These are phyloP conservation scores for Sporobolomyces phaffii DNA, from an alignment of 768 basidiomycete genomes.

Conservation along the genomic window DNA sequence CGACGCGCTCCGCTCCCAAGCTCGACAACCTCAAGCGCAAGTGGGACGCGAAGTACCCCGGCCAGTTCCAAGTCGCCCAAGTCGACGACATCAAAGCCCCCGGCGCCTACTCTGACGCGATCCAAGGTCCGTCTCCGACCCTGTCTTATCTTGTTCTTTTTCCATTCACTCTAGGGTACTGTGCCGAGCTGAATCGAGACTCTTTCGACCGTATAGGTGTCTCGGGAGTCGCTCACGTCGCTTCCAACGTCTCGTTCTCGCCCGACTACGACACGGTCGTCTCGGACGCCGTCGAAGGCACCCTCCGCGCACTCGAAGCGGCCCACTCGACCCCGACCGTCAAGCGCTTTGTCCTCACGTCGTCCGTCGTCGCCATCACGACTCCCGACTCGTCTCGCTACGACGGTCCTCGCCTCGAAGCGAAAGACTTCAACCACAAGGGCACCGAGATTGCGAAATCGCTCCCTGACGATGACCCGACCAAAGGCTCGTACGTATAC, in stretches of 20 bases:
- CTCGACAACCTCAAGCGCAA: slow-evolving; percentile 1
- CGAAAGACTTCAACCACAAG: slow-evolving; percentile 5
- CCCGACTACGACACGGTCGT: slow-evolving; percentile 1
- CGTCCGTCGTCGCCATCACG: neutral
- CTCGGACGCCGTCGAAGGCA: neutral
- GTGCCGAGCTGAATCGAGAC: neutral
- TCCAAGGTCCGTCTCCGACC: neutral
- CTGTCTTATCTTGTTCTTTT: neutral
- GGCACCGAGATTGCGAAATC: slow-evolving; percentile 1
- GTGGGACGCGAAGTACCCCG: slow-evolving; percentile 6
- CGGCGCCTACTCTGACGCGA: slow-evolving; percentile 1
- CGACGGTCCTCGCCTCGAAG: neutral
- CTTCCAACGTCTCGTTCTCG: slow-evolving; percentile 8
- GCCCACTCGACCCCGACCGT: neutral
- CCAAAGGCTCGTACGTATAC: slow-evolving; percentile 47
- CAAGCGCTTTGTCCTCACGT: slow-evolving; percentile 13
- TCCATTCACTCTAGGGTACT: neutral
- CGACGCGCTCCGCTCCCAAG: neutral
- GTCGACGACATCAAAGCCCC: neutral
- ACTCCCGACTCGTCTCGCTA: neutral
- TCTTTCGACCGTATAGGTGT: neutral
- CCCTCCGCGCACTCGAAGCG: slow-evolving; percentile 1
- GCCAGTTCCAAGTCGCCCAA: slow-evolving; percentile 3
- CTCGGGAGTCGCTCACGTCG: slow-evolving; percentile 13
- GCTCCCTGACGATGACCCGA: neutral